Evolutionary conservation across 2,329 filamentous ascomycete species (phyloP), one percentile per base, ranked within the genome.

Genomic region (Sarocladium brachiariae): DNA sequence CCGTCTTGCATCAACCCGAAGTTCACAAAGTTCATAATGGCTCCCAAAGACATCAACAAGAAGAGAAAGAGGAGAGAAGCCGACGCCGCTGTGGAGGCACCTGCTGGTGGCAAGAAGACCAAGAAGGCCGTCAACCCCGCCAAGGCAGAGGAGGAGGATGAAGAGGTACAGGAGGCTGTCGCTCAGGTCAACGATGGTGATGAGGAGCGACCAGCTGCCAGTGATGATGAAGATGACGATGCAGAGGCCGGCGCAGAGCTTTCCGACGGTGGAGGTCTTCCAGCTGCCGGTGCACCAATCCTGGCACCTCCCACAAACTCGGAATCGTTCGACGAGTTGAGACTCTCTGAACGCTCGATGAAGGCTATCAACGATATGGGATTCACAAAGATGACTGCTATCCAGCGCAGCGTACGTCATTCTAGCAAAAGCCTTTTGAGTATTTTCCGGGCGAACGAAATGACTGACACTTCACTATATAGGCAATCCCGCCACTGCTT

Each of bases 321-420:
- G 19, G 74, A 84, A 61, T 81, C 83, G 49, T 96, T 96, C 63
- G 71, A 81, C 30, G 86, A 97, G 57, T 75, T 99, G 55, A 87
- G 87, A 50, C 78, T 99, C 10, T 93, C 89, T 1, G 86, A 91
- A 21, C 90, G 88, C 69, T 96, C 90, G 0, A 86, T 91, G 77
- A 83, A 86, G 70, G 91, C 90, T 8, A 90, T 96, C 59, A 63
- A 84, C 52, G 88, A 87, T 56, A 97, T 99, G 92, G 87, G 87
- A 13, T 96, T 97, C 65, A 84, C 87, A 62, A 91, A 78, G 45
- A 96, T 99, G 91, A 97, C 93, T 1, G 88, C 93, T 66, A 96
- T 97, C 58, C 93, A 97, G 69, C 80, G 83, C 59, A 80, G 87
- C 49, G 63, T 65, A 54, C 31, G 63, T 30, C n/a, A n/a, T 30